These are phyloP conservation scores for Salinomyces thailandicus DNA, from an alignment of 2,329 filamentous ascomycete genomes.

Conservation along the genomic window DNA sequence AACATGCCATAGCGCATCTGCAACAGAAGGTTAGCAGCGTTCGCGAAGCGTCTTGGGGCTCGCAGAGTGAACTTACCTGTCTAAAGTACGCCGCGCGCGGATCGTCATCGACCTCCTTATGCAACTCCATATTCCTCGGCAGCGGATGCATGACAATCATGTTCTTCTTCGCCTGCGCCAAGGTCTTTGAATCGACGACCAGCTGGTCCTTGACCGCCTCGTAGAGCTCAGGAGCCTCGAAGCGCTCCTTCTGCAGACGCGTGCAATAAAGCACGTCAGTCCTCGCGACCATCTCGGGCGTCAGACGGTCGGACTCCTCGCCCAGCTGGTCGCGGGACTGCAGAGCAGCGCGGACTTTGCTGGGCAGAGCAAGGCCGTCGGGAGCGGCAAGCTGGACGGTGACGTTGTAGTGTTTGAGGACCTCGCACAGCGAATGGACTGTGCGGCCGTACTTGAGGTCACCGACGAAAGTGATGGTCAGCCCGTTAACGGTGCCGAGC, in stretches of 20 bases:
- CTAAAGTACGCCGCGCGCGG: slow-evolving; percentile 94
- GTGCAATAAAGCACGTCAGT: slow-evolving; percentile 97
- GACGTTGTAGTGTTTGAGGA: slow-evolving; percentile 92
- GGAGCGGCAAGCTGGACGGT: slow-evolving; percentile 86
- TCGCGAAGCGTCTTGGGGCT: slow-evolving; percentile 3
- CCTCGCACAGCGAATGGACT: slow-evolving; percentile 87
- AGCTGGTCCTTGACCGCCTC: slow-evolving; percentile 82
- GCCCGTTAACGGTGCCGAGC: slow-evolving; percentile 83
- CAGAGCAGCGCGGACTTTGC: slow-evolving; percentile 62
- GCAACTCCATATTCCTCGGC: slow-evolving; percentile 85
- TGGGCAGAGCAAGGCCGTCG: slow-evolving; percentile 63
- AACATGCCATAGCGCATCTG: slow-evolving; percentile 98
- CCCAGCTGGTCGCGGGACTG: slow-evolving; percentile 65
- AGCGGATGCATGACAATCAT: slow-evolving; percentile 96
- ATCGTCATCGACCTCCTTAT: slow-evolving; percentile 95
- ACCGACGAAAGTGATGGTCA: slow-evolving; percentile 92
- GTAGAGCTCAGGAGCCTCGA: slow-evolving; percentile 69
- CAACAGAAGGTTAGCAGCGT: slow-evolving; percentile 7
- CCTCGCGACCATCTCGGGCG: slow-evolving; percentile 71
- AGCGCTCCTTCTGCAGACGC: slow-evolving; percentile 90
- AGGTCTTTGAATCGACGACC: slow-evolving; percentile 77
- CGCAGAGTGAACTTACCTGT: slow-evolving; percentile 64
- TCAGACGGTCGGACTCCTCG: slow-evolving; percentile 65
- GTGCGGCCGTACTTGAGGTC: slow-evolving; percentile 89
- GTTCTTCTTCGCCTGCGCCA: slow-evolving; percentile 82